Conservation (phyloP, 768 basidiomycete species). For the Hortiboletus flavorubellus region DNA sequence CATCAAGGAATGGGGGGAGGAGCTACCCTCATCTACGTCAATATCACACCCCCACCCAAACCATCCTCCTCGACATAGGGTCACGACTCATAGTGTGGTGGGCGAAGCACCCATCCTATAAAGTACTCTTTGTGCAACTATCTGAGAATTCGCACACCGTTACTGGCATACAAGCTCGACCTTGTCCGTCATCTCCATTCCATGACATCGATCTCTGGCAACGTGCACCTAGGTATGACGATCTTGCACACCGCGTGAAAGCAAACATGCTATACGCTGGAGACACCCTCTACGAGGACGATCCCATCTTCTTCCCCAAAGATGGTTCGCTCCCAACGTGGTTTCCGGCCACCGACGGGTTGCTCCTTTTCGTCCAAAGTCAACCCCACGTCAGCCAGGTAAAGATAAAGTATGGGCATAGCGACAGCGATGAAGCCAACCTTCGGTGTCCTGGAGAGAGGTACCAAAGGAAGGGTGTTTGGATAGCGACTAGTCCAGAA, state of each 20-base stretch:
- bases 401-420: slow-evolving; percentile 49
- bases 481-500: slow-evolving; percentile 39
- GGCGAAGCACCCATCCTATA: too few relatives aligned
- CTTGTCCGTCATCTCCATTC: slow-evolving; percentile 43
- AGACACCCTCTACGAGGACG: slow-evolving; percentile 54
- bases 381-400: slow-evolving; percentile 28
- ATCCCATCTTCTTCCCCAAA: slow-evolving; percentile 51
- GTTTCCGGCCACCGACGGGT: slow-evolving; percentile 42
- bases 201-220: slow-evolving; percentile 23
- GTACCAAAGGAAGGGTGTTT: slow-evolving; percentile 35
- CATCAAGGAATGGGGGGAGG: slow-evolving; percentile 46
- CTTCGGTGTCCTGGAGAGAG: slow-evolving; percentile 40
- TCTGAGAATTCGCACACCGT: slow-evolving; percentile 40
- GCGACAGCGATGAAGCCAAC: slow-evolving; percentile 44
- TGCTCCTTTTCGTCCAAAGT: slow-evolving; percentile 41
- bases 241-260: slow-evolving; percentile 47
- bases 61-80: slow-evolving; percentile 53
- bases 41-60: slow-evolving; percentile 37
- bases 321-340: slow-evolving; percentile 52
- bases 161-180: slow-evolving; percentile 37
- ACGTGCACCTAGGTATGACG: slow-evolving; percentile 34
- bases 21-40: slow-evolving; percentile 56
- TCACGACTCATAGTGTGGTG: slow-evolving; percentile 38
- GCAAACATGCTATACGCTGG: slow-evolving; percentile 57
- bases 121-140: slow-evolving; percentile 44